Base-by-base conservation (phyloP, 768 basidiomycete species). In the Paxillus rubicundulus region DNA sequence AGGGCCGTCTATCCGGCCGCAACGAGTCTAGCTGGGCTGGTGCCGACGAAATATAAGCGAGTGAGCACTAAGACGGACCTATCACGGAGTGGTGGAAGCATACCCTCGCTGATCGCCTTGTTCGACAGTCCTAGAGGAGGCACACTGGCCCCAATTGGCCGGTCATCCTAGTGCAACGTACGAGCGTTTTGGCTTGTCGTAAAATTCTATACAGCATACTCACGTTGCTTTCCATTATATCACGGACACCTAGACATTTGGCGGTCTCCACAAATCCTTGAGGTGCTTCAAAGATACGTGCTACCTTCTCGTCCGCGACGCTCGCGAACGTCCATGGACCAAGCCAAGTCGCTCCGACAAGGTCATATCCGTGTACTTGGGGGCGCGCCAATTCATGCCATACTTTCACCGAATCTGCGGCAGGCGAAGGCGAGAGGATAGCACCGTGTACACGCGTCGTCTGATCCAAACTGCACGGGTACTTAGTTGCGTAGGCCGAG, bases 321-420 rank as follows among this genome's bases (percentile, higher is more conserved):
- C 91, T 95, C 17, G 86, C 87, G 65, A 98, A 96, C 28, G 81
- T 84, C 42, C 93, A 73, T 0, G 87, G 74, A 52, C 80, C 78
- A 42, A 96, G 77, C 67, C 92, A 95, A 3, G 80, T 81, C 6
- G 82, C 86, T 49, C 85, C 87, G 16, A 95, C 75, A 34, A 98
- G 73, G 63, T 98, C 94, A 68, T 98, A 98, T 7, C 97, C 97
- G 71, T 99, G 97, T 16, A 98, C 85, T 69, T 99, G 97, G 17
- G 97, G 97, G 4, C 97, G 85, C 24, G 82, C 82, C 24, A 98
- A 74, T 65, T 99, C 97, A 61, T 89, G 87, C 93, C 93, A 96
- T 9, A 73, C 70, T 14, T 57, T 58, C 2, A 57, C 53, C 32
- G 55, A 42, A 9, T 49, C 28, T 1, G 55, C 53, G 18, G 49